Evolutionary conservation across 306 rosid species (phyloP), one percentile per base, ranked within the genome.

Genomic region (Vicia villosa): DNA sequence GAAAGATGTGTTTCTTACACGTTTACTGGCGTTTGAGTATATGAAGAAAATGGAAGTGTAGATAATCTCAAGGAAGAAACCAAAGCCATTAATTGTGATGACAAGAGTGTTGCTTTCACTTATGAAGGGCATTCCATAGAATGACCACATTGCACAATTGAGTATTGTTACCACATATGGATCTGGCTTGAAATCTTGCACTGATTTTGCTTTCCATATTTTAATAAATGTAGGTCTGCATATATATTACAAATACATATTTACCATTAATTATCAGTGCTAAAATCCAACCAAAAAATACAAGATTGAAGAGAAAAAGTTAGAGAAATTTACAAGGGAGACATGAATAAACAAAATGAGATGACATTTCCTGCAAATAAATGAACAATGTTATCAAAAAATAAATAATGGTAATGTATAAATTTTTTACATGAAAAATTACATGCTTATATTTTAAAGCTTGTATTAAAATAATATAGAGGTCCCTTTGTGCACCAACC

Each of bases 171-270:
- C 88, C 10, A 95, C 20, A 58, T 95, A 91, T 0, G 96, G 96
- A 82, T 91, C 95, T 10, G 97, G 83, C 80, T 75, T 88, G 85
- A 91, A 95, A n/a, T 86, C 91, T 74, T 80, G 70, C 64, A 84
- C 89, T 8, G 95, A 46, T 69, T 83, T 89, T 22, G 37, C 64
- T 74, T 82, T 87, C 0, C 51, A n/a, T 81, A 95, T 91, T 34
- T 59, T 58, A 2, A 66, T 0, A 49, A 95, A 87, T 20, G 99
- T 95, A 2, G 99, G 97, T 21, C 99, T 91, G 88, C 83, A 74
- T 66, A 68, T 61, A 49, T 21, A 52, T 52, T 52, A 21, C 1
- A 21, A 20, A 15, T 4, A 38, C 0, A 19, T 19, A 12, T 21
- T 37, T 34, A 17, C 12, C 54, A 26, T 9, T 15, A 24, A 40